Base-by-base conservation (phyloP, 2,329 filamentous ascomycete species). In the Blastomyces emzantsi region DNA sequence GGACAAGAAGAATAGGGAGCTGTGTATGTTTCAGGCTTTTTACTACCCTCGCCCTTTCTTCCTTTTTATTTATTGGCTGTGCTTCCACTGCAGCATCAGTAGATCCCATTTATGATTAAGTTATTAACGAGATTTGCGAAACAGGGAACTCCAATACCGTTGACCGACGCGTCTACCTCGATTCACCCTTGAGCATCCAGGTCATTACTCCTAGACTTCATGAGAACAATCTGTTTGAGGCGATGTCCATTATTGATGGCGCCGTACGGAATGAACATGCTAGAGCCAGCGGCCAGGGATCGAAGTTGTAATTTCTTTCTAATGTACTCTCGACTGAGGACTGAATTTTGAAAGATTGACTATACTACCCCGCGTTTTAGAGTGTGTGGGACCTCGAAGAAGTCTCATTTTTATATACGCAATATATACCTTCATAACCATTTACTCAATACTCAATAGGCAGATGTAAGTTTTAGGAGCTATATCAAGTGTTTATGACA, bases 1-100 rank as follows among this genome's bases (percentile, higher is more conserved):
- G 85, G 86, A 88, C 70, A 82, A 82, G 71, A 77, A 75, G 19
- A 87, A 87, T 69, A 75, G 83, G 36, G 78, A 80, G 67, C 71
- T 88, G 17, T 88, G 85, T 80, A 75, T 70, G 79, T 73, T 55
- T 19, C 13, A 39, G 9, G 9, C 28, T 3, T 22, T 33, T 28
- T 36, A 19, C 52, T 13, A 33, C 4, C n/a, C 17, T 52, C 13
- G 6, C 28, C 28, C 15, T 52, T 25, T 5, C 22, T 17, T 28
- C 62, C 11, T 41, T 39, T 39, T 13, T 39, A 9, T 19, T 51
- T 52, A 9, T 51, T 51, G 7, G 47, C 47, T 25, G 7, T 22
- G 47, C 47, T 49, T 49, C n/a, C 47, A 22, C 3, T 49, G 9
- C 4, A 49, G 47, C 47, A 25, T 25, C 22, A 22, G 11, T 13